Conservation (phyloP, 306 rosid genomes). For the Vigna angularis region DNA sequence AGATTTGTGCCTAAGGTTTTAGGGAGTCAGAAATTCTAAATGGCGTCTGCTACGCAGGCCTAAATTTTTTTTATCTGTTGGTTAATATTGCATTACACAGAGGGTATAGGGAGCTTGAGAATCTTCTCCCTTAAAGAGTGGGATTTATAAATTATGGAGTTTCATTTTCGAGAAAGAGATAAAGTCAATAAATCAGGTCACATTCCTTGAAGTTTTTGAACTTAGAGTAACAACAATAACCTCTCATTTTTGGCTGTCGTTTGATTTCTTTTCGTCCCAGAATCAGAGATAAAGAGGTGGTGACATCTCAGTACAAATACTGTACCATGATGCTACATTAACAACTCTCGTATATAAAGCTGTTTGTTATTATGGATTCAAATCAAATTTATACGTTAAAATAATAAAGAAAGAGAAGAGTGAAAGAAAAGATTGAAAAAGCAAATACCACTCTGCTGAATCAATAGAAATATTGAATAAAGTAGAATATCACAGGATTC, state of each 20-base stretch:
- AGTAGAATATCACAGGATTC: background rate
- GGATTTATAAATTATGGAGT: conserved; percentile 32
- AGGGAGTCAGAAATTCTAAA: conserved; percentile 43
- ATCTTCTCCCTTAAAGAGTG: conserved; percentile 39
- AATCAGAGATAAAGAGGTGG: conserved; percentile 17
- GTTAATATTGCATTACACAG: conserved; percentile 20
- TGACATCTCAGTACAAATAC: conserved; percentile 14
- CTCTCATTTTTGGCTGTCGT: background rate
- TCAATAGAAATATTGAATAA: background rate
- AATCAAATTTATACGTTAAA: background rate
- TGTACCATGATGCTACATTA: background rate
- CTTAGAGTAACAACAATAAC: background rate
- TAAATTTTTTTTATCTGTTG: background rate
- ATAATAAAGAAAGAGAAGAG: background rate
- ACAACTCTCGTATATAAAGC: too few species aligned
- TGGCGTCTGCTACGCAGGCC: conserved; percentile 33
- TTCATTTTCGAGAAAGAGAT: conserved; percentile 1
- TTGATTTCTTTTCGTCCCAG: conserved; percentile 22
- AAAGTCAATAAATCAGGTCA: background rate
- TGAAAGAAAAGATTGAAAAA: background rate
- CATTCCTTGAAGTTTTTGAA: background rate
- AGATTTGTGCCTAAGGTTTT: conserved; percentile 16
- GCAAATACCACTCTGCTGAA: background rate
- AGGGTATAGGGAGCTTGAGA: conserved; percentile 4
- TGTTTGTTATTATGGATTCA: too few species aligned